Percentiles rank a stretch among this genome's conserved stretches.
Evolutionary conservation across 1,139 yeast genomes (phyloP).

Genomic region (Saccharomycopsis hybrid): DNA sequence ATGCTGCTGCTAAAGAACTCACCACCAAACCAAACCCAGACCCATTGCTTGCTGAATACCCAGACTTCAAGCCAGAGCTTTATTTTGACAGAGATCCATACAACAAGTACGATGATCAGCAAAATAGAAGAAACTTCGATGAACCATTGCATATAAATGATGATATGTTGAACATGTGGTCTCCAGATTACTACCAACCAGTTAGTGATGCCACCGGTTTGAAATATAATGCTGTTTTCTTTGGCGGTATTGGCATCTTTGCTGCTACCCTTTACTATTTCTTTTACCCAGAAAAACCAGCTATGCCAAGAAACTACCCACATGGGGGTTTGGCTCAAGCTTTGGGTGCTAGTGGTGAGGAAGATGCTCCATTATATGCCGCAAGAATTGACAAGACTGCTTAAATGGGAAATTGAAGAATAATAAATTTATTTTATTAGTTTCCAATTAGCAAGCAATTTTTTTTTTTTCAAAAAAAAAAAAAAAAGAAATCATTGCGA

Average conservation of each 20-base stretch:
- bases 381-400: conserved; percentile 32
- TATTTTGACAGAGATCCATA: conserved; percentile 67
- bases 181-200: conserved; percentile 68
- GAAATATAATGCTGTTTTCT: conserved; percentile 43
- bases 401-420: background rate
- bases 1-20: background rate
- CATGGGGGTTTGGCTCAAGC: conserved; percentile 68
- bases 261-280: conserved; percentile 49
- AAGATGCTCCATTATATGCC: conserved; percentile 35
- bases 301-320: conserved; percentile 72
- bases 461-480: too few species aligned
- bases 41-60: conserved; percentile 38
- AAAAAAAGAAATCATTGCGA: too few species aligned
- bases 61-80: conserved; percentile 39
- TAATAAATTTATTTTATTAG: background rate
- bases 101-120: conserved; percentile 71
- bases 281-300: conserved; percentile 69
- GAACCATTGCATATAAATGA: conserved; percentile 69
- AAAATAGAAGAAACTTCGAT: conserved; percentile 69
- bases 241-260: conserved; percentile 49
- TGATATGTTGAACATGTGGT: conserved; percentile 78
- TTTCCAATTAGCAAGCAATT: background rate
- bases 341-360: conserved; percentile 56
- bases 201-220: conserved; percentile 60
- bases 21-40: conserved; percentile 13